Base-by-base conservation (phyloP, 2,329 filamentous ascomycete species). In the Botryotinia narcissicola region DNA sequence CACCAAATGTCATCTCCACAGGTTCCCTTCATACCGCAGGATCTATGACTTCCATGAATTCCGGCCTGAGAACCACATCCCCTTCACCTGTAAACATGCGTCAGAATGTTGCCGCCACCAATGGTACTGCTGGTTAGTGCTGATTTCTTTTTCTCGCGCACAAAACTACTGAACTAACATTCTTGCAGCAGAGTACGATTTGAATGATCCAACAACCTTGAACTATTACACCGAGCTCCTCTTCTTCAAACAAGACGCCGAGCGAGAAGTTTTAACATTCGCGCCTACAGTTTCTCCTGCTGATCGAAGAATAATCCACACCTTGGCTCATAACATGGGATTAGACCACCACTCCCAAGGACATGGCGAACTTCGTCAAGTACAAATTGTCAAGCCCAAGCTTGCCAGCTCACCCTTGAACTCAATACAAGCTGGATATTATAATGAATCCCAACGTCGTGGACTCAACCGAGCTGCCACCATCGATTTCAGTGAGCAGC, bases 381-480 rank as follows among this genome's bases (percentile, higher is more conserved):
- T 99, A 14, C 94, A 97, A 77, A 93, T 99, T 59, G 93, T 93
- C 84, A 93, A 93, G 82, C 77, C 79, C 32, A 73, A 71, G 57
- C 73, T 78, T 54, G 76, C 78, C 29, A 80, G 77, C 60, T 78
- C 80, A 61, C 79, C 79, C 60, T 78, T 75, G 76, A 80, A 79
- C 83, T 87, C 57, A 84, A 87, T n/a, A 1, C 73, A 74, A 48
- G 82, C 85, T 67, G 84, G 86, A 78, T 82, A 91, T 85, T 85
- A 91, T 85, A 79, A 85, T 86, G 93, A 97, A 76, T 90, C 92
- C 73, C 91, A 94, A 78, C 91, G 95, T 77, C 92, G 95, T 75
- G 92, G 92, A 7, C 86, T 99, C 51, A 97, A 94, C 84, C 92
- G 96, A 75, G 95, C 96, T 25, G 96, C 96, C n/a, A 98, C 96